Evolutionary conservation across 768 basidiomycete species (phyloP), one percentile per base, ranked within the genome.

Genomic region (Lactarius vividus): DNA sequence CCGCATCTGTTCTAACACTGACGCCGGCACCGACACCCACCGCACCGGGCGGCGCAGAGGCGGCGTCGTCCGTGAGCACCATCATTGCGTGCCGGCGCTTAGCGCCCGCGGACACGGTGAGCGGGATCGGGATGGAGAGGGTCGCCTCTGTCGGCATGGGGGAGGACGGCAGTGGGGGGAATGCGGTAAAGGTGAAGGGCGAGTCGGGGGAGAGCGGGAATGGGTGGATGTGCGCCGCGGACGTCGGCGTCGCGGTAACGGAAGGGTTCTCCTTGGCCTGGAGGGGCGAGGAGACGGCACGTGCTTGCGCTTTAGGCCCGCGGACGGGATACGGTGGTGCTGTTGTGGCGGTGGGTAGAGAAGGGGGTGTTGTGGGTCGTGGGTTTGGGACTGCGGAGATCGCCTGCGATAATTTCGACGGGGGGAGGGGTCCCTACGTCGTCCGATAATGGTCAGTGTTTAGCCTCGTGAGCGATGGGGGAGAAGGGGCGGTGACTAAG

Each of bases 41-140:
- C 31, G 78, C 77, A 0, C 80, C 69, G 15, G 82, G 54, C n/a
- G 63, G 58, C 9, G 69, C 69, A 3, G 82, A 71, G 18, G 79
- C 71, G 0, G 87, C 78, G 69, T 91, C 89, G 3, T 88, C 81
- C 81, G 65, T 39, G 3, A 88, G 84, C 83, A 89, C 86, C 86
- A 91, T 89, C 72, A 88, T 82, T 0, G 88, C 88, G 70, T 92
- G 88, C 39, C 91, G 83, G 9, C 91, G 85, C 75, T 92, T 92
- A 1, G 84, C 80, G 37, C 88, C 89, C 0, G 84, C 80, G 4
- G 83, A 75, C 44, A 85, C 73, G 35, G 67, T 40, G 40, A 68
- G 37, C 4, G 63, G 66, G 8, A 68, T 57, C 6, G 63, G 63
- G 44, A 62, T 42, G 0, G 61, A 49, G 46, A 76, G 75, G 20